Base-by-base conservation (phyloP, 108 stramenopile species). In the Tribonema minus region DNA sequence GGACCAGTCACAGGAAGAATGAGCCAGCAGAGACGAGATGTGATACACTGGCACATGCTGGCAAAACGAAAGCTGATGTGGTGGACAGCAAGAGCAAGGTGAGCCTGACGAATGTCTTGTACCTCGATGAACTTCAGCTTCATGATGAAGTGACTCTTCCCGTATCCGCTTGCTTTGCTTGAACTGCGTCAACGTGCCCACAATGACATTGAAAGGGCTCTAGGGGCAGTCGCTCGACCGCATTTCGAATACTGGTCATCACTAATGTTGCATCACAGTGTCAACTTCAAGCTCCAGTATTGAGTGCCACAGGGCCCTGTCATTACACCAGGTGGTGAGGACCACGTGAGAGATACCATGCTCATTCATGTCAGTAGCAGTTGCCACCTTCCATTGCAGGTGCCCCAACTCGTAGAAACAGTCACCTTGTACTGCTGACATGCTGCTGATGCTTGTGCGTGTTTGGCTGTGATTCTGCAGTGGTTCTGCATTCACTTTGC, bases 11-110 rank as follows among this genome's bases (percentile, higher is more conserved):
- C 54, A 54, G 64, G 70, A 31, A 15, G 26, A 15, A 30, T 15
- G 86, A 87, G 32, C 80, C 80, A 5, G 86, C 86, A 2, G 60
- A 67, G 34, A 62, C 38, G 15, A 71, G 86, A 2, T 87, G 86
- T 71, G 46, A 61, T 3, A 5, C 83, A 2, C 82, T 38, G 27
- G 30, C 61, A 30, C 76, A 87, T 73, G 86, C 86, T 5, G 86
- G 86, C 4, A 59, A 54, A 15, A 54, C 46, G 9, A 54, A 54
- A 54, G 46, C 46, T 54, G 46, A 54, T 54, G 20, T 20, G 9
- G 20, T 54, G 46, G 46, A 34, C 37, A 87, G 82, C 2, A 80
- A 83, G 46, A 83, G 82, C 36, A 25, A 60, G 33, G 46, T 54
- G 20, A 54, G 20, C 46, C 46, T 54, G n/a, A n/a, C n/a, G n/a